Base-by-base conservation (phyloP, 2,329 filamentous ascomycete species). In the Ascochyta clinopodiicola region DNA sequence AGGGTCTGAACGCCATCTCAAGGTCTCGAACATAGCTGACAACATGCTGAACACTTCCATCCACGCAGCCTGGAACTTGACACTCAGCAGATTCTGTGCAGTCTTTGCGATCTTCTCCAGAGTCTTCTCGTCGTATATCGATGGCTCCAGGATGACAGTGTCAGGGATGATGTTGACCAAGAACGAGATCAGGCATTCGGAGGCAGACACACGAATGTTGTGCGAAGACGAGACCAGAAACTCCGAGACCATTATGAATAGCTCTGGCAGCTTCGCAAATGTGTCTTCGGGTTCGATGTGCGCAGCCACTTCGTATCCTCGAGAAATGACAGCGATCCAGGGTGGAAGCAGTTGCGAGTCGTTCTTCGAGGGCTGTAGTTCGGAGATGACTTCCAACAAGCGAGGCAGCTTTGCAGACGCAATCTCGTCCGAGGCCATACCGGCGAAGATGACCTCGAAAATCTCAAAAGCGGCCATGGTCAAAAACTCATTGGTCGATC, bases 391-490 rank as follows among this genome's bases (percentile, higher is more conserved):
- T 61, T 96, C 92, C 67, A 98, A 84, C 12, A 99, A 83, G 52
- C 91, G 86, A 2, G 93, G 92, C 12, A 99, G 83, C 78, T 98
- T 99, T 1, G 91, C 86, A 2, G 92, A 96, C 0, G 93, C 91
- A 44, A 93, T 84, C 63, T 96, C 92, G 63, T 93, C 89, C 0
- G 52, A 6, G 15, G 88, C 86, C 89, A 99, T 93, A 7, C 92
- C 90, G 66, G 90, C 89, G 63, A 99, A 98, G 39, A 98, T 96
- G 74, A 96, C 89, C 75, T 99, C 95, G 68, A 99, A 99, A 4
- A 98, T 94, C 63, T 97, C 94, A 67, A 99, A 97, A 0, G 93
- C 90, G 10, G 91, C 89, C 88, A 98, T 96, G 29, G 93, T 96
- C 81, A 99, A 88, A 75, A 94, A 96, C 73, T 98, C 93, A 74